Percentiles rank a stretch among this genome's conserved stretches.
These are phyloP conservation scores for Trichoderma asperellum DNA, from an alignment of 2,329 filamentous ascomycete genomes.

Conservation along the genomic window DNA sequence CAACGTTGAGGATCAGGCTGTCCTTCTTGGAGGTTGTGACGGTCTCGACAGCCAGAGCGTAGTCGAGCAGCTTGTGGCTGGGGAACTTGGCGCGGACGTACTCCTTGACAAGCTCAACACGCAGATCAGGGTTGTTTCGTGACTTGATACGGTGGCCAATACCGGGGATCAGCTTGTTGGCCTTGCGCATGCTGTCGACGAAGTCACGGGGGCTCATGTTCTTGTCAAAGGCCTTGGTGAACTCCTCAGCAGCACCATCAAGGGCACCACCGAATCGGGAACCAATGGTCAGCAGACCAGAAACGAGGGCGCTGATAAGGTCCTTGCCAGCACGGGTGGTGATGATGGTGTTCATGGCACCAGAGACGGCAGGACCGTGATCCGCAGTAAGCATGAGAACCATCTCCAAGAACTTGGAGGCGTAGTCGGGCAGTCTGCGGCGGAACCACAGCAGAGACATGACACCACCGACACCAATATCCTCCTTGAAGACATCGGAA, in stretches of 20 bases:
- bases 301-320: slow-evolving; percentile 91
- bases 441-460: slow-evolving; percentile 99
- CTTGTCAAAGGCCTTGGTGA: slow-evolving; percentile 98
- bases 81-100: slow-evolving; percentile 98
- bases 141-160: slow-evolving; percentile 99
- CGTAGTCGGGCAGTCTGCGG: slow-evolving; percentile 91
- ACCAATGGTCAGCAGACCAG: slow-evolving; percentile 96
- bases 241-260: slow-evolving; percentile 97
- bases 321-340: slow-evolving; percentile 99
- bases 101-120: slow-evolving; percentile 99
- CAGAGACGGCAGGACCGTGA: slow-evolving; percentile 97
- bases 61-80: slow-evolving; percentile 96
- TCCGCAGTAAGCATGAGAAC: slow-evolving; percentile 99
- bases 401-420: slow-evolving; percentile 99
- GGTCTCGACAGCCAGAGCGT: slow-evolving; percentile 94
- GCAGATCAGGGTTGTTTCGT: slow-evolving; percentile 98
- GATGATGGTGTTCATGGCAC: slow-evolving; percentile 99
- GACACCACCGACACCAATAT: slow-evolving; percentile 98
- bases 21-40: slow-evolving; percentile 99
- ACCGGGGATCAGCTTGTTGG: slow-evolving; percentile 99
- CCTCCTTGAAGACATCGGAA: slow-evolving; percentile 98
- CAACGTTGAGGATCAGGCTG: slow-evolving; percentile 99
- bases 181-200: slow-evolving; percentile 98
- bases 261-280: slow-evolving; percentile 98
- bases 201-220: slow-evolving; percentile 98